phyloP scores from a whole-genome alignment of 2,329 filamentous ascomycete species.

The Ophidiomyces ophidiicola region DNA sequence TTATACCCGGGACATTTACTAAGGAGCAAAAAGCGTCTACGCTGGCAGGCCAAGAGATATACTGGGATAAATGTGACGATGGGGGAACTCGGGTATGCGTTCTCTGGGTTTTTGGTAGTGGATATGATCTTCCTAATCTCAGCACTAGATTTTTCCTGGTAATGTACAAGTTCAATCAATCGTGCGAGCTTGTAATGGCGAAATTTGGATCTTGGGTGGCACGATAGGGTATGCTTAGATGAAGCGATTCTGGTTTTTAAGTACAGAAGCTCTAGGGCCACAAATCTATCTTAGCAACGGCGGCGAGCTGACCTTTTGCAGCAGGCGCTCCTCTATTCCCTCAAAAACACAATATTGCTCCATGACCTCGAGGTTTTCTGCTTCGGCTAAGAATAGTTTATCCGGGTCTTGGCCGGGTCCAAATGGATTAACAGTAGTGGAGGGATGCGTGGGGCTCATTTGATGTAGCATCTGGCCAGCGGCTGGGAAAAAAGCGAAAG shows the following conservation, averaged over 20 bases:
- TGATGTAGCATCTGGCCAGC: slow-evolving; percentile 84
- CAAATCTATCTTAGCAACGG: neutral
- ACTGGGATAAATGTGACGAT: slow-evolving; percentile 62
- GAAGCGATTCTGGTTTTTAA: neutral
- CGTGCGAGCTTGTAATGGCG: slow-evolving; percentile 70
- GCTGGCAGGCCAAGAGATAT: slow-evolving; percentile 57
- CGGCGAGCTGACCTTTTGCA: slow-evolving; percentile 37
- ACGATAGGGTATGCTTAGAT: slow-evolving; percentile 42
- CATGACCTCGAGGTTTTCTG: slow-evolving; percentile 88
- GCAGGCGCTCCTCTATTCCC: slow-evolving; percentile 70
- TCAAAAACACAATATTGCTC: slow-evolving; percentile 89
- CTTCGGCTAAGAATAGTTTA: slow-evolving; percentile 85
- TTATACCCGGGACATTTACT: slow-evolving; percentile 64
- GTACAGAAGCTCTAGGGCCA: neutral
- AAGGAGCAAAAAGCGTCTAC: slow-evolving; percentile 56
- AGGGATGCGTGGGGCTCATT: slow-evolving; percentile 62
- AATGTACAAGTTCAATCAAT: slow-evolving; percentile 64
- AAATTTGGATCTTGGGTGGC: slow-evolving; percentile 65
- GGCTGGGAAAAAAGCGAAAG: slow-evolving; percentile 40
- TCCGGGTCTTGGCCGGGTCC: slow-evolving; percentile 87
- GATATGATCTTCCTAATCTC: slow-evolving; percentile 13
- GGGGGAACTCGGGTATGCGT: slow-evolving; percentile 53
- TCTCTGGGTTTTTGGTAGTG: neutral
- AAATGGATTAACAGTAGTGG: slow-evolving; percentile 58
- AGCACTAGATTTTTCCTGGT: slow-evolving; percentile 50